phyloP scores from a whole-genome alignment of 345 rosid species.

The Passiflora organensis region DNA sequence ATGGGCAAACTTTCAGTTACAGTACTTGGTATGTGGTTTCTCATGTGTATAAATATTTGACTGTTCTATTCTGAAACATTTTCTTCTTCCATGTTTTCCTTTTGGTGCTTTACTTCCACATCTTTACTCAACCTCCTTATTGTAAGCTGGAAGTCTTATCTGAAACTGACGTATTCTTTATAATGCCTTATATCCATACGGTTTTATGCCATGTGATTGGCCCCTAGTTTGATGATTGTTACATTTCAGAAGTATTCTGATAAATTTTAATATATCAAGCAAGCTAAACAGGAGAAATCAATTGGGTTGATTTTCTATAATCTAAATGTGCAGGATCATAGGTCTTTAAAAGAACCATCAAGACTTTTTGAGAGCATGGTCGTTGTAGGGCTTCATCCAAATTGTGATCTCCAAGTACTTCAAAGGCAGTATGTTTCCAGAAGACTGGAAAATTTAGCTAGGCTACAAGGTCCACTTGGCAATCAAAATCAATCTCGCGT shows the following conservation, averaged over 20 bases:
- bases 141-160: no score
- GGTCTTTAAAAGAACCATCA: constrained; percentile 71
- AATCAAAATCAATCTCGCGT: constrained; percentile 64
- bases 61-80: not conserved
- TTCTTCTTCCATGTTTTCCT: constrained; percentile 2
- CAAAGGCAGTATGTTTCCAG: constrained; percentile 53
- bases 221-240: no score
- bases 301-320: no score
- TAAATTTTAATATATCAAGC: no score
- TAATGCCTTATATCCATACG: no score
- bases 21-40: constrained; percentile 59
- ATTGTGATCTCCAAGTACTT: constrained; percentile 75
- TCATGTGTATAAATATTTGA: not conserved
- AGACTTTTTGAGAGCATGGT: constrained; percentile 91
- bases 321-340: constrained; percentile 64
- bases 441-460: constrained; percentile 62
- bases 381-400: constrained; percentile 89
- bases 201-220: no score
- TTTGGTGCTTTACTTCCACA: not conserved
- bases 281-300: no score
- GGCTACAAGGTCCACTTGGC: constrained; percentile 44
- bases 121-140: no score
- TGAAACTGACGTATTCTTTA: no score
- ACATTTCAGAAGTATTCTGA: no score
- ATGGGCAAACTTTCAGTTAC: constrained; percentile 83